Base-by-base conservation (phyloP, 108 stramenopile species). In the Mediolabrus comicus region DNA sequence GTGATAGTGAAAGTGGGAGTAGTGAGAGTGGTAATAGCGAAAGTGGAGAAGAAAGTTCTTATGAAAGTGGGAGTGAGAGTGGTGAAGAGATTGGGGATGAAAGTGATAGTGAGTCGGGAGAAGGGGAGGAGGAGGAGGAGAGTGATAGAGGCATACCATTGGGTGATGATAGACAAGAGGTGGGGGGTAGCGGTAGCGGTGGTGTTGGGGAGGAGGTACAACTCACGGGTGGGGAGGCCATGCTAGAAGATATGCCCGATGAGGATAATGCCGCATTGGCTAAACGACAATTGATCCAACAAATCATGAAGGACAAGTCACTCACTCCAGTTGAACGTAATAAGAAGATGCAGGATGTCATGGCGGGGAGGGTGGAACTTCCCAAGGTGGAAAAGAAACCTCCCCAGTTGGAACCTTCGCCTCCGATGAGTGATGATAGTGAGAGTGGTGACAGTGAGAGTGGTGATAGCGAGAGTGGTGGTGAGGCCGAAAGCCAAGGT, bases 281-380 rank as follows among this genome's bases (percentile, higher is more conserved):
- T 35, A 74, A 74, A 24, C 65, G 72, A 0, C 65, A 67, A 30
- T 33, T 65, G 54, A 74, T 74, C 59, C 72, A 53, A 52, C 39
- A 27, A n/a, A 26, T 53, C 19, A 53, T 54, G 53, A 62, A 62
- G 52, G 69, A 75, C 28, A 63, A 26, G 14, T 58, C 61, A 3
- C 19, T 75, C 49, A 52, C 67, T 28, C 26, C 74, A 1, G 53
- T 30, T 19, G 62, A 65, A 11, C 66, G 35, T 3, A 69, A 77
- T 10, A 25, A 65, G 22, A 52, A 55, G 59, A 65, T 77, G 26
- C 74, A 63, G 35, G 60, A 70, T 14, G 60, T 75, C 4, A 56
- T 75, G 74, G 26, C 55, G 0, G 67, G 59, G 30, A 32, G 46
- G 22, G 46, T 49, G 2, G 46, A 49, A 22, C 2, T 49, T 0